phyloP scores from a whole-genome alignment of 345 rosid genomes.

The Boechera retrofracta region DNA sequence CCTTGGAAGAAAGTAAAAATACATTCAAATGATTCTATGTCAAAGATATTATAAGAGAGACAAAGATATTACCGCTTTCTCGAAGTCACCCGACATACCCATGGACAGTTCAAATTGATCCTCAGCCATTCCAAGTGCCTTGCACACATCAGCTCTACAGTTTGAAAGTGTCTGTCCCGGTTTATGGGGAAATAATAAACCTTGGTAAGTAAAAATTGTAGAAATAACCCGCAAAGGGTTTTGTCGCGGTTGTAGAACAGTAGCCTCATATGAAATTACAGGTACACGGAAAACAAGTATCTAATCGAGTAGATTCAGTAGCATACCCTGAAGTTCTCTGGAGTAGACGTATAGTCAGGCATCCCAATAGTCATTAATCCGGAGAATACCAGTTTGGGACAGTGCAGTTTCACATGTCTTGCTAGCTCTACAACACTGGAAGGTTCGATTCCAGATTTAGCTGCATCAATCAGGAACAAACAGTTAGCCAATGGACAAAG shows the following conservation, averaged over 20 bases:
- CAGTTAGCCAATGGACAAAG: conserved; percentile 26
- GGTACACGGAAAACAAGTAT: background rate
- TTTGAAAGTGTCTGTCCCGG: conserved; percentile 61
- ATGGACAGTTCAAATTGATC: conserved; percentile 84
- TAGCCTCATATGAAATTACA: background rate
- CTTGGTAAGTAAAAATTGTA: background rate
- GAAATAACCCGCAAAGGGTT: background rate
- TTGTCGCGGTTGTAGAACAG: background rate
- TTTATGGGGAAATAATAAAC: background rate
- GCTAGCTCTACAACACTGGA: conserved; percentile 72
- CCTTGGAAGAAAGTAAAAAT: conserved; percentile 30
- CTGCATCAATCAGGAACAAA: conserved; percentile 52
- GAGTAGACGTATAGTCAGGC: conserved; percentile 89
- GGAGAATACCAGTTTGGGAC: conserved; percentile 77
- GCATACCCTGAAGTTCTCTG: conserved; percentile 81
- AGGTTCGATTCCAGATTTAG: conserved; percentile 88
- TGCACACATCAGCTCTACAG: conserved; percentile 80
- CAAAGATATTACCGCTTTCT: conserved; percentile 66
- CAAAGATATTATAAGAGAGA: background rate
- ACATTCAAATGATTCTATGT: conserved; percentile 16
- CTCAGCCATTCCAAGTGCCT: conserved; percentile 75
- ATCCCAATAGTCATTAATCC: conserved; percentile 97
- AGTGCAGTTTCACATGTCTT: conserved; percentile 62
- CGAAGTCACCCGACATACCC: conserved; percentile 97
- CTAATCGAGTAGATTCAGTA: background rate